Percentiles rank a stretch among this genome's conserved stretches.
These are phyloP conservation scores for Pythium monospermum DNA, from an alignment of 352 stramenopile species.

Conservation along the genomic window DNA sequence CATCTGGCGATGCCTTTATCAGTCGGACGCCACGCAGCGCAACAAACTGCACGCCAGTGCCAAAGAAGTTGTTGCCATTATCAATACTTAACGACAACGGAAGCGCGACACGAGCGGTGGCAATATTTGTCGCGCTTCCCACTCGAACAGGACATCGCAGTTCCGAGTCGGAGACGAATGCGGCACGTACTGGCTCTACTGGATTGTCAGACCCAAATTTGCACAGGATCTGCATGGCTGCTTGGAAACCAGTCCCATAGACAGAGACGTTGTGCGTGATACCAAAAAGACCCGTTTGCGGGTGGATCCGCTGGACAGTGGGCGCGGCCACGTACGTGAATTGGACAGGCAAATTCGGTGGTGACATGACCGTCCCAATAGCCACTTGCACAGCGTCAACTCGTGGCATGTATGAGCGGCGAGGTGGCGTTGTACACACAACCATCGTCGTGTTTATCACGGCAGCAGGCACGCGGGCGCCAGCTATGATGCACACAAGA, in stretches of 20 bases:
- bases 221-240: conserved; percentile 1
- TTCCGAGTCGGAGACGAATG: conserved; percentile 1
- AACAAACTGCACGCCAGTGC: conserved; percentile 8
- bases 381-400: conserved; percentile 1
- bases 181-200: background rate
- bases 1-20: conserved; percentile 1
- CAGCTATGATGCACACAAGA: conserved; percentile 14
- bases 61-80: conserved; percentile 10
- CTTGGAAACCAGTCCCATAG: conserved; percentile 8
- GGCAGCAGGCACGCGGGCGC: conserved; percentile 8
- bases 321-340: conserved; percentile 19
- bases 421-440: conserved; percentile 11
- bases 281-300: conserved; percentile 8
- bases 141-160: conserved; percentile 3
- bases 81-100: conserved; percentile 19
- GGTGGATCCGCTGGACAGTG: background rate
- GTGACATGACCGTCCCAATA: conserved; percentile 3
- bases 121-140: background rate
- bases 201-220: conserved; percentile 1
- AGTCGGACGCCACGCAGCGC: conserved; percentile 5
- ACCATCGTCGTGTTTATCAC: conserved; percentile 15
- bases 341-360: background rate
- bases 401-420: conserved; percentile 2
- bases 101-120: background rate
- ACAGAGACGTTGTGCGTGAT: conserved; percentile 3